Percentiles rank a stretch among this genome's conserved stretches.
Evolutionary conservation across 768 basidiomycete species (phyloP).

Genomic region (Serendipita sp.): DNA sequence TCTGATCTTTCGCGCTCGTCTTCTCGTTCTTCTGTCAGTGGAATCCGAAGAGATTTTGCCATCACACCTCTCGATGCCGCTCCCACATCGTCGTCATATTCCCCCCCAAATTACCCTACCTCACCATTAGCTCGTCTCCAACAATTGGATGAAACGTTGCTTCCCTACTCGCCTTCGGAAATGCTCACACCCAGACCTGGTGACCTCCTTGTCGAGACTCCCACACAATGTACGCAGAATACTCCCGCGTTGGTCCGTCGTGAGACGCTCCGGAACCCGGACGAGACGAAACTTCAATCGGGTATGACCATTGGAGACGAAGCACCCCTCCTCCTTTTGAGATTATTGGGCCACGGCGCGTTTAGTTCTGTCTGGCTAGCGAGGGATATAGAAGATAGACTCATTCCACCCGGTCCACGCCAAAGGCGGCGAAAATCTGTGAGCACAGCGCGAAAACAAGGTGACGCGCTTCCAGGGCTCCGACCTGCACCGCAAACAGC

Average conservation of each 20-base stretch:
- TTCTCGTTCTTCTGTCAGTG: constrained; percentile 6
- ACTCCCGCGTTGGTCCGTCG: not conserved
- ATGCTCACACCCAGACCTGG: not conserved
- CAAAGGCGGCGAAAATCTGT: constrained; percentile 6
- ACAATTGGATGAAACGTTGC: not conserved
- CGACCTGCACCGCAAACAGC: constrained; percentile 7
- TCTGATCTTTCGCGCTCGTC: constrained; percentile 8
- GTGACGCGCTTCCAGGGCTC: constrained; percentile 14
- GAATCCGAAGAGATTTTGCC: not conserved
- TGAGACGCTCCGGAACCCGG: not conserved
- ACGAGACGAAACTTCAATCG: not conserved
- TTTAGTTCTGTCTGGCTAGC: constrained; percentile 69
- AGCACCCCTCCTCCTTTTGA: constrained; percentile 25
- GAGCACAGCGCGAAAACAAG: constrained; percentile 10
- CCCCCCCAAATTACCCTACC: not conserved
- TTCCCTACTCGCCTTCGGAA: not conserved
- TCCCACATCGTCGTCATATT: not conserved
- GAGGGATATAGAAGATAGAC: constrained; percentile 23
- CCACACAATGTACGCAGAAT: not conserved
- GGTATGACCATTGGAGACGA: constrained; percentile 7
- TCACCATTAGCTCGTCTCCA: not conserved
- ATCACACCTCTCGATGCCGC: not conserved
- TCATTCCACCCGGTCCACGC: constrained; percentile 8
- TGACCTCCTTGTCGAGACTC: not conserved
- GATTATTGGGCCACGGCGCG: constrained; percentile 48